Conservation (phyloP, 257 asterid species). For the Ehretia macrophylla region DNA sequence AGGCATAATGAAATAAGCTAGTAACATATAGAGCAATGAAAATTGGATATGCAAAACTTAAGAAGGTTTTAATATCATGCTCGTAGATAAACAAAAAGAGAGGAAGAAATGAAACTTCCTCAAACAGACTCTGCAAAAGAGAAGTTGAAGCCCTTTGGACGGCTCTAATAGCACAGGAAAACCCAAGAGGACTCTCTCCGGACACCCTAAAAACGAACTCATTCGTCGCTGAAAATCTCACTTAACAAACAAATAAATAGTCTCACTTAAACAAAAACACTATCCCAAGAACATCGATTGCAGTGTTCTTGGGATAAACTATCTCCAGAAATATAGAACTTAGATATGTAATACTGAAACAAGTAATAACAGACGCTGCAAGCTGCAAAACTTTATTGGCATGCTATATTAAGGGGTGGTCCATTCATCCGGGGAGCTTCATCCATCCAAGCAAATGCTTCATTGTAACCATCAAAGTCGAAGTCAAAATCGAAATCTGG, state of each 20-base stretch:
- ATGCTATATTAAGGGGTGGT: conserved; percentile 59
- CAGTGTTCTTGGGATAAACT: conserved; percentile 22
- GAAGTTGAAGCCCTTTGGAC: conserved; percentile 36
- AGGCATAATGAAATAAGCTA: too few relatives aligned
- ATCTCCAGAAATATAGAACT: conserved; percentile 19
- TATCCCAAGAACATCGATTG: conserved; percentile 22
- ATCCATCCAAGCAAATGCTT: conserved; percentile 58
- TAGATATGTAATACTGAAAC: conserved; percentile 5
- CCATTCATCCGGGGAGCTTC: conserved; percentile 40
- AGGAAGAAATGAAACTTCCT: neutral
- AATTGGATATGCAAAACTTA: too few relatives aligned
- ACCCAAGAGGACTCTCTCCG: conserved; percentile 36
- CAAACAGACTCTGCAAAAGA: neutral
- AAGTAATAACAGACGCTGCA: neutral
- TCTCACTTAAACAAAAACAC: conserved; percentile 19
- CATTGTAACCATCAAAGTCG: conserved; percentile 48
- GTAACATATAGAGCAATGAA: too few relatives aligned
- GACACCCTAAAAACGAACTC: neutral
- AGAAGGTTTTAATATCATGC: too few relatives aligned
- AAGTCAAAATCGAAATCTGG: conserved; percentile 66
- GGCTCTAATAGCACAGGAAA: conserved; percentile 77
- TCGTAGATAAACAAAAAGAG: neutral
- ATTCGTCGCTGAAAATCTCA: conserved; percentile 9
- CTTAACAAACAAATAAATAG: conserved; percentile 11
- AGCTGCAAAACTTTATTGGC: conserved; percentile 94